Conservation (phyloP, 768 basidiomycete genomes). For the Lactarius trivialis region DNA sequence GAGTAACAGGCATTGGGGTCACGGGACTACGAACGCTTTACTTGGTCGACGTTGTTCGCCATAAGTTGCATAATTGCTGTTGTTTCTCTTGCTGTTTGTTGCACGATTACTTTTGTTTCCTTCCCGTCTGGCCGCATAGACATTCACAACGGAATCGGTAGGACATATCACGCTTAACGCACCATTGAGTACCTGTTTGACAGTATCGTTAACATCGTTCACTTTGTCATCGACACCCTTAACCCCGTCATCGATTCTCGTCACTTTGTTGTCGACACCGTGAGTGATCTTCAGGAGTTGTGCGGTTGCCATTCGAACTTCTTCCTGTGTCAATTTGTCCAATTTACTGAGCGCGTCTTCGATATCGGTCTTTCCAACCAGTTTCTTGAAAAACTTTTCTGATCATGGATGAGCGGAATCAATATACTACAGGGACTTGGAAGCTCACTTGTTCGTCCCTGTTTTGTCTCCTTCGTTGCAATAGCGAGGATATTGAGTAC, state of each 20-base stretch:
- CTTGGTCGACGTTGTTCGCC: not conserved
- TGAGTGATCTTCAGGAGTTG: too few relatives aligned
- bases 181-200: not conserved
- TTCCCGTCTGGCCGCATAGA: not conserved
- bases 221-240: too few relatives aligned
- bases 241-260: too few relatives aligned
- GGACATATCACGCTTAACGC: not conserved
- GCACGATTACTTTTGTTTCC: not conserved
- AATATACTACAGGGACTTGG: not conserved
- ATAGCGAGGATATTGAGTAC: not conserved
- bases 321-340: not conserved
- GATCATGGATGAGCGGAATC: not conserved
- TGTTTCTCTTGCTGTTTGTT: not conserved
- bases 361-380: not conserved
- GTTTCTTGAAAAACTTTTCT: not conserved
- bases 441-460: not conserved
- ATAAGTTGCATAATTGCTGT: not conserved
- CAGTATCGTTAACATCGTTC: not conserved
- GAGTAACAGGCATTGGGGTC: not conserved
- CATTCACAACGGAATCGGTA: not conserved
- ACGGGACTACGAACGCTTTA: not conserved
- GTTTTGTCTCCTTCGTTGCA: not conserved
- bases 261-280: not conserved
- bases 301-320: too few relatives aligned
- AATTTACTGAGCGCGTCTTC: not conserved